These are phyloP conservation scores for Penicillium crystallinum DNA, from an alignment of 495 filamentous ascomycete genomes.

Conservation along the genomic window DNA sequence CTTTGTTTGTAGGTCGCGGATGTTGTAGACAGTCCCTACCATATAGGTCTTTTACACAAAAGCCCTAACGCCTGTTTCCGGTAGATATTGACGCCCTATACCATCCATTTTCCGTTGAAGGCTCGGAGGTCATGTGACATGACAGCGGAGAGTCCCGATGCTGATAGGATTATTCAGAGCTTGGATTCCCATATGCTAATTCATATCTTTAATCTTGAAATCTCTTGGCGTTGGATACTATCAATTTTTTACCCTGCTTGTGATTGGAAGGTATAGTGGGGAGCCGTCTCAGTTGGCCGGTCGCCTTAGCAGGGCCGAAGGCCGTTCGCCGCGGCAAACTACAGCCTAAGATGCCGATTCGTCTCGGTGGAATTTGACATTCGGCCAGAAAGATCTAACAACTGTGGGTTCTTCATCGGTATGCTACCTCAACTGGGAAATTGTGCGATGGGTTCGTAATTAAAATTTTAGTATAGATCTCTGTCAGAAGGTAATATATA, in stretches of 20 bases:
- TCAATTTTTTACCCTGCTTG: not conserved
- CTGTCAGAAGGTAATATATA: not conserved
- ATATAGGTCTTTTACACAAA: too few relatives aligned
- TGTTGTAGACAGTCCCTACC: too few relatives aligned
- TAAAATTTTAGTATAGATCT: not conserved
- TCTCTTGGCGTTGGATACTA: not conserved
- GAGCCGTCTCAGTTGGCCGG: slow-evolving; percentile 5
- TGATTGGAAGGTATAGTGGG: not conserved
- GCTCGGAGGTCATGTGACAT: slow-evolving; percentile 16
- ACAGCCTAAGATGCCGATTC: too few relatives aligned
- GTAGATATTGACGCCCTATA: too few relatives aligned
- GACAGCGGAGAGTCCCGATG: slow-evolving; percentile 16
- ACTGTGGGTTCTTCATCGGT: not conserved
- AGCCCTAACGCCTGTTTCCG: too few relatives aligned
- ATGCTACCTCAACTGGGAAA: too few relatives aligned
- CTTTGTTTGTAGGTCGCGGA: too few relatives aligned
- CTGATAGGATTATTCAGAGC: slow-evolving; percentile 12
- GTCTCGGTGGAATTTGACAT: too few relatives aligned
- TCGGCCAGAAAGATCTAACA: too few relatives aligned
- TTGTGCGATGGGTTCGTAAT: not conserved
- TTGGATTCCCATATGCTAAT: slow-evolving; percentile 16
- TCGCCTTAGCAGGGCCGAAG: too few relatives aligned
- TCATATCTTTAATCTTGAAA: not conserved
- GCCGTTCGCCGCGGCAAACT: too few relatives aligned
- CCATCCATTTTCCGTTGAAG: not conserved